These are phyloP conservation scores for Wickerhamomyces pijperi DNA, from an alignment of 805 yeast species.

Conservation along the genomic window DNA sequence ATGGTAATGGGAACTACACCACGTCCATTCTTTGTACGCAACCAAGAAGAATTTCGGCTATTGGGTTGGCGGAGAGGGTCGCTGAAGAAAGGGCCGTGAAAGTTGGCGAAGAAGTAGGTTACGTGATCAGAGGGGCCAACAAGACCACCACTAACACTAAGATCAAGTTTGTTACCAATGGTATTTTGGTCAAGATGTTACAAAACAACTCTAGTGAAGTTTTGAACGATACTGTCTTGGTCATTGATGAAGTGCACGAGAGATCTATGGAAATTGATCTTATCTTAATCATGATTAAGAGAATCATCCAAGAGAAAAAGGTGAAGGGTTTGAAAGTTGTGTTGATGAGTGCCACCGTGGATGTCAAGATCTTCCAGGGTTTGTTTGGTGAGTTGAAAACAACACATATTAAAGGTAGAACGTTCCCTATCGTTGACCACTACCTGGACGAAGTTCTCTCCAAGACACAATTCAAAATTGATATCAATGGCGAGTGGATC, in stretches of 20 bases:
- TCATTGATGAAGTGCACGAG: conserved; percentile 96
- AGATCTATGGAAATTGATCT: conserved; percentile 87
- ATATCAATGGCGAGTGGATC: conserved; percentile 28
- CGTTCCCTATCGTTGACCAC: conserved; percentile 77
- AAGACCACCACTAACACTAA: conserved; percentile 51
- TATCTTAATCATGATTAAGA: conserved; percentile 64
- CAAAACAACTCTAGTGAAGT: conserved; percentile 35
- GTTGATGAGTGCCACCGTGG: conserved; percentile 92
- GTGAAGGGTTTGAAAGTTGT: conserved; percentile 49
- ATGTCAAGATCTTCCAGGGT: conserved; percentile 49
- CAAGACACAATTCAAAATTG: conserved; percentile 44
- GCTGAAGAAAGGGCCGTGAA: conserved; percentile 59
- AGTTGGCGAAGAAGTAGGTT: conserved; percentile 76
- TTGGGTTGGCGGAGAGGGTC: conserved; percentile 88
- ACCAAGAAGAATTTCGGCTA: conserved; percentile 91
- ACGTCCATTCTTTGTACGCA: conserved; percentile 78
- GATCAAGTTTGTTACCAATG: conserved; percentile 84
- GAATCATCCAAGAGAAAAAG: conserved; percentile 28
- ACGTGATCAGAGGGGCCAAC: conserved; percentile 83
- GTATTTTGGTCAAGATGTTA: conserved; percentile 78
- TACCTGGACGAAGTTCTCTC: conserved; percentile 60
- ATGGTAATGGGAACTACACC: conserved; percentile 29
- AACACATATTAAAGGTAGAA: conserved; percentile 83
- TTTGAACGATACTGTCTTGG: conserved; percentile 49
- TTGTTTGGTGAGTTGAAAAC: conserved; percentile 56